Percentiles rank a stretch among this genome's conserved stretches.
Evolutionary conservation across 768 basidiomycete species (phyloP).

Genomic region (Leucocoprinus leucothites): DNA sequence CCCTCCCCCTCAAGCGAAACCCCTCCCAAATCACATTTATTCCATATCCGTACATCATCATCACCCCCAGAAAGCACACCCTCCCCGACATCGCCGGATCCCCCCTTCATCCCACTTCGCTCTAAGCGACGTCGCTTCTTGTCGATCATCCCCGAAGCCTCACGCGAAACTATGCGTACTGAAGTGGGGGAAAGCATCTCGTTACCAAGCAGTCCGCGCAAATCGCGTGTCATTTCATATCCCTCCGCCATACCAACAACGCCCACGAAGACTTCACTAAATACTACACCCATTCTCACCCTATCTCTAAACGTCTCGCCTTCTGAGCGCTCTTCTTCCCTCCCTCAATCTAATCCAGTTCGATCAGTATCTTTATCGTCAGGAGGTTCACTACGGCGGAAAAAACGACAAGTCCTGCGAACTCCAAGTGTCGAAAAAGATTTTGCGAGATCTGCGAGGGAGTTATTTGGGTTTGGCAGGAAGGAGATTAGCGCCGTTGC

Average conservation of each 20-base stretch:
- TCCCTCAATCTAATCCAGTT: background rate
- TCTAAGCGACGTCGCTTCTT: conserved; percentile 18
- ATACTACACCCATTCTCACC: background rate
- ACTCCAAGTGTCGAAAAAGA: conserved; percentile 36
- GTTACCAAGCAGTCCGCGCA: conserved; percentile 4
- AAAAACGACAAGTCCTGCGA: conserved; percentile 28
- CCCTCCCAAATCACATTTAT: conserved; percentile 18
- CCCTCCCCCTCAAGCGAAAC: conserved; percentile 15
- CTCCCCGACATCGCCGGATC: background rate
- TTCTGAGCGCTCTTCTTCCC: conserved; percentile 1
- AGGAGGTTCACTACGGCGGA: conserved; percentile 25
- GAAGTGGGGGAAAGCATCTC: background rate
- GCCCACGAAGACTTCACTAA: background rate
- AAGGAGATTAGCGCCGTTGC: conserved; percentile 10
- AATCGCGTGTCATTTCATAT: conserved; percentile 8
- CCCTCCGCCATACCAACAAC: conserved; percentile 8
- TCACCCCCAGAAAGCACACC: conserved; percentile 13
- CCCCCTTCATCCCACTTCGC: conserved; percentile 17
- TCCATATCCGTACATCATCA: conserved; percentile 19
- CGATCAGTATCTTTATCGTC: conserved; percentile 1
- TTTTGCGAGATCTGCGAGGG: conserved; percentile 21
- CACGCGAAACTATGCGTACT: conserved; percentile 19
- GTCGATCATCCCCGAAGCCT: conserved; percentile 24
- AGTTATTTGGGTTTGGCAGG: conserved; percentile 16
- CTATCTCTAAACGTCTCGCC: background rate